Base-by-base conservation (phyloP, 352 stramenopile genomes). In the Pythium utonaiense region DNA sequence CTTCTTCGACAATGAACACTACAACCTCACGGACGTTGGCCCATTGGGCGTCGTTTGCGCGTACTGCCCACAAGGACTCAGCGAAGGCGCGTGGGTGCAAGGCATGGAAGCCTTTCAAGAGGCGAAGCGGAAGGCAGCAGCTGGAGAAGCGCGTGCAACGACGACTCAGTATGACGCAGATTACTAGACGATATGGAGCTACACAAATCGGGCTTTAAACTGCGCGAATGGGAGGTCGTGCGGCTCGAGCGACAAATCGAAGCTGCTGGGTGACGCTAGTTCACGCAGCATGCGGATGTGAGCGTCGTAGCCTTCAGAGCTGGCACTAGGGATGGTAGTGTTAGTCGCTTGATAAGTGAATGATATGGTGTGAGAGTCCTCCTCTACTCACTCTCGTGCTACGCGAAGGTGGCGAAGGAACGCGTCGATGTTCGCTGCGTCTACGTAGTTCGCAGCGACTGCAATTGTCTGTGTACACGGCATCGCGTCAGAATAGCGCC, bases 1-100 rank as follows among this genome's bases (percentile, higher is more conserved):
- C 33, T 98, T 98, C 75, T 98, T 98, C 70, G 95, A 98, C 76
- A 96, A 97, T 61, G 86, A 96, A 68, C 78, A 75, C 33, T 75
- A 81, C 60, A 96, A 96, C 70, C 88, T 91, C 48, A 47, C 64
- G 19, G 70, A 89, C 53, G 79, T 96, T 24, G 60, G 74, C 19
- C 53, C 62, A 21, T 59, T 96, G 4, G 86, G 86, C 12, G 86
- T 96, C 17, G 80, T 83, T 16, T 91, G 84, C 22, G 79, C 62
- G 7, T 93, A 92, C 66, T 93, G 80, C 54, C 88, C 85, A 1
- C 69, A 90, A 22, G 88, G 88, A 22, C 66, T 96, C 14, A 92
- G 69, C 3, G 66, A 78, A 33, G 67, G 73, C 27, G 74, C 80
- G 16, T 95, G 81, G 80, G 53, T 86, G 12, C 63, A 87, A 57